Percentiles rank a stretch among this genome's conserved stretches.
phyloP scores from a whole-genome alignment of 768 basidiomycete genomes.

The Tephrocybe sp. region DNA sequence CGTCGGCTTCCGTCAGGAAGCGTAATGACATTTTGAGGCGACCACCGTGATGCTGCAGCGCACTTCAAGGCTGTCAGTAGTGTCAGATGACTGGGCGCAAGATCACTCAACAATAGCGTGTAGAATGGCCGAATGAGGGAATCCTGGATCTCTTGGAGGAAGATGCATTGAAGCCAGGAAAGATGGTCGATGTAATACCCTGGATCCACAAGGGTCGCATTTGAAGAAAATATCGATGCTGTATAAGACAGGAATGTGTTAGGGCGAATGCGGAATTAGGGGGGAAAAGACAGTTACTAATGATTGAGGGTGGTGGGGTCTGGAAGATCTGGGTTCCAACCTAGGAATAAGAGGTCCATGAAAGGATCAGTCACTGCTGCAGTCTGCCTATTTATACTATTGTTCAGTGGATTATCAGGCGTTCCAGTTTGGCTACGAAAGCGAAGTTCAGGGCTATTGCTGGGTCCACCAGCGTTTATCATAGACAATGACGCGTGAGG shows the following conservation, averaged over 20 bases:
- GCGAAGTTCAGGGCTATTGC: slow-evolving; percentile 34
- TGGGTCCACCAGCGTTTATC: slow-evolving; percentile 37
- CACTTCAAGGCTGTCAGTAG: slow-evolving; percentile 46
- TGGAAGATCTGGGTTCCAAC: slow-evolving; percentile 86
- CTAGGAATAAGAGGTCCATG: slow-evolving; percentile 68
- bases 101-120: slow-evolving; percentile 77
- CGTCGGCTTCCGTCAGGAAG: slow-evolving; percentile 73
- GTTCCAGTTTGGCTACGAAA: slow-evolving; percentile 49
- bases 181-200: slow-evolving; percentile 78
- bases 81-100: background rate
- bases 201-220: slow-evolving; percentile 84
- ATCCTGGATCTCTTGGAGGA: slow-evolving; percentile 77
- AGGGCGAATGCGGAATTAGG: slow-evolving; percentile 6
- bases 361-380: slow-evolving; percentile 47
- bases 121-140: slow-evolving; percentile 87
- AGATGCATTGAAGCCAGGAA: slow-evolving; percentile 80
- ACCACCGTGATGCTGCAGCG: slow-evolving; percentile 82
- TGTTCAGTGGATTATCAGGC: slow-evolving; percentile 42
- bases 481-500: slow-evolving; percentile 45
- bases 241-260: slow-evolving; percentile 13
- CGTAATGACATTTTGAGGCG: slow-evolving; percentile 64
- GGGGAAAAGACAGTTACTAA: slow-evolving; percentile 52
- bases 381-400: slow-evolving; percentile 27
- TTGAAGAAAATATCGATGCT: slow-evolving; percentile 89
- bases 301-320: slow-evolving; percentile 72